Evolutionary conservation across 805 yeast genomes (phyloP).

Genomic region (Starmerella geochares): DNA sequence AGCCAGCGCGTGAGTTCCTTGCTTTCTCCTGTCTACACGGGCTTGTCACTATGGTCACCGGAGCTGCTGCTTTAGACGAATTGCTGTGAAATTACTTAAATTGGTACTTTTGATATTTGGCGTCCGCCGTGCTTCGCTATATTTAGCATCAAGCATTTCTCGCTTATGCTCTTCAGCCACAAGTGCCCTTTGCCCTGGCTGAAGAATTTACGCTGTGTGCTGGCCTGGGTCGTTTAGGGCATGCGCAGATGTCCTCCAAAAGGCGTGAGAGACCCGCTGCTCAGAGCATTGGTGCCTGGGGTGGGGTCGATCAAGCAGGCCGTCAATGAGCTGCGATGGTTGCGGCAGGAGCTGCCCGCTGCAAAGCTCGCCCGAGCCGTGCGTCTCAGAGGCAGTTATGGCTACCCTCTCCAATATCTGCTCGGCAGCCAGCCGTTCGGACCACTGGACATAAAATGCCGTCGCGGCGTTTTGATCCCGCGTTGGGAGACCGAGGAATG

Average conservation of each 20-base stretch:
- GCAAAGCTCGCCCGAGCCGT: conserved; percentile 45
- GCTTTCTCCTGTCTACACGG: too few relatives aligned
- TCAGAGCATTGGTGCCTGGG: conserved; percentile 6
- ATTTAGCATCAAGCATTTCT: neutral
- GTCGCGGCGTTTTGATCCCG: conserved; percentile 67
- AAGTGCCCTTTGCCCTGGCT: neutral
- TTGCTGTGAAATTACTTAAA: too few relatives aligned
- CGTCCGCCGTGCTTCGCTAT: too few relatives aligned
- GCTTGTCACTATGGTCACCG: too few relatives aligned
- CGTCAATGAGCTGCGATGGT: conserved; percentile 42
- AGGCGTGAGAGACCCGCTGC: conserved; percentile 8
- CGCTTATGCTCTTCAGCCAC: neutral
- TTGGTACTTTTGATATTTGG: too few relatives aligned
- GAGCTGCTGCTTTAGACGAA: too few relatives aligned
- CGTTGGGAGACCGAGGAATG: conserved; percentile 96
- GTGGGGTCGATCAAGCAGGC: conserved; percentile 17
- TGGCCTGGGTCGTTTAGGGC: neutral
- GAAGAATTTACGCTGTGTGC: neutral
- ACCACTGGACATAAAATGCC: conserved; percentile 47
- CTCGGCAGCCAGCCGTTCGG: conserved; percentile 86
- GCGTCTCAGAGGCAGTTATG: conserved; percentile 37
- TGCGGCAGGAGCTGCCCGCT: conserved; percentile 45
- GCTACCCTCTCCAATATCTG: conserved; percentile 74
- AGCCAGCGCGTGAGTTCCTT: neutral
- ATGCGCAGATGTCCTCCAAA: conserved; percentile 9